A percentile compares a stretch with the other conserved stretches of the same genome.
These are phyloP conservation scores for Tulasnella sp. DNA, from an alignment of 768 basidiomycete species.

Conservation along the genomic window DNA sequence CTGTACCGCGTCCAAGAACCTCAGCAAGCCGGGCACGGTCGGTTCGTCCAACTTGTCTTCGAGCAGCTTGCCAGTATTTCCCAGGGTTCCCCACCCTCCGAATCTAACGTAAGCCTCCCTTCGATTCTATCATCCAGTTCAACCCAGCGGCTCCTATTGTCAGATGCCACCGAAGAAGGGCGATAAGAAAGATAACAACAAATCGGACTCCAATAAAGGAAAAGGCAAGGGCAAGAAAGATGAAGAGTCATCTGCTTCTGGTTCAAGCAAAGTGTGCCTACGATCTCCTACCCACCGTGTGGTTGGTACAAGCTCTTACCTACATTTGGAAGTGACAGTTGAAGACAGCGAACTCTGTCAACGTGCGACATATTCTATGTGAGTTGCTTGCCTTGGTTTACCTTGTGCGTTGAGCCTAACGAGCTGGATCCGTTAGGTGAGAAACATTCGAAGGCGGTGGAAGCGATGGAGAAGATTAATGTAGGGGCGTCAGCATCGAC, in stretches of 20 bases:
- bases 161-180: slow-evolving; percentile 34
- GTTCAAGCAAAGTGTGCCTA: not conserved
- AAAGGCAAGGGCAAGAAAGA: slow-evolving; percentile 22
- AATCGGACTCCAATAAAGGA: slow-evolving; percentile 23
- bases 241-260: slow-evolving; percentile 24
- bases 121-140: not conserved
- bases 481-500: slow-evolving; percentile 32
- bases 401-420: not conserved
- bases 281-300: not conserved
- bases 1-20: no score
- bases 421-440: slow-evolving; percentile 34
- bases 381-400: not conserved
- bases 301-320: not conserved
- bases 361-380: slow-evolving; percentile 81
- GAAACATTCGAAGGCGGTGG: slow-evolving; percentile 71
- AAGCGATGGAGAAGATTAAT: slow-evolving; percentile 73
- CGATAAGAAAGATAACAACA: slow-evolving; percentile 35
- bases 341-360: slow-evolving; percentile 73
- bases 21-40: no score
- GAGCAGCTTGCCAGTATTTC: no score
- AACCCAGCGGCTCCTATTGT: not conserved
- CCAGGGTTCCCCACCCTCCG: not conserved
- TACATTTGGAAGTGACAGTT: slow-evolving; percentile 28
- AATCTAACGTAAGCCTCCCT: not conserved
- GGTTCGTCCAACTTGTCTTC: no score